Evolutionary conservation across 2,329 filamentous ascomycete species (phyloP), one percentile per base, ranked within the genome.

Genomic region (Diaporthe velutina): DNA sequence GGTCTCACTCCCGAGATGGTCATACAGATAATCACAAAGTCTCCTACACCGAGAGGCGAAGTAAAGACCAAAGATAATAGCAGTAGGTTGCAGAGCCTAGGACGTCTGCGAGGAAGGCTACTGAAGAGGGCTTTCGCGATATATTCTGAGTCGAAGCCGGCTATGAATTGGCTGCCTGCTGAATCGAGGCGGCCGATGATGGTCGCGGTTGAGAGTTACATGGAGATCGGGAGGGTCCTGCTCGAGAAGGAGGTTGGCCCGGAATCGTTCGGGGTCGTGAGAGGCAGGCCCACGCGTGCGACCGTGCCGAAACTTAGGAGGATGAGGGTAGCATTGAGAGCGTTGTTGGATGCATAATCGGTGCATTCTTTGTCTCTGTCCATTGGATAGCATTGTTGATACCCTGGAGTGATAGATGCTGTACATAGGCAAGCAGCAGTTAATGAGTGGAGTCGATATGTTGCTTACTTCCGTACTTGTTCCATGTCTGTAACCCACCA

Each of bases 101-200:
- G 89, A 54, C 80, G 70, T 0, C 78, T 94, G 19, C 86, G 92
- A 1, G 82, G 84, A 17, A 84, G 85, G 28, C 80, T 95, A 0
- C 84, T 95, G 25, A 85, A 89, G 33, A 86, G 88, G 40, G 92
- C 92, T 0, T 93, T 94, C 77, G 81, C 80, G 25, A 85, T 92
- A 38, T 94, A 95, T 79, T 80, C 84, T 7, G 83, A 85, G 13
- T 89, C 90, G 4, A 85, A 88, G 70, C 81, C 79, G 2, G 87
- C 89, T 0, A 93, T 95, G 77, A 88, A 92, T 66, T 83, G 88
- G 76, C 83, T 95, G 0, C 93, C 93, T 0, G 64, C 75, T 0
- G 88, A 92, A 78, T 90, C 90, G 0, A 86, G 90, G 77, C 91
- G 89, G 12, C 78, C 78, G 7, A 79, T 79, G 77, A 76, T 79